Evolutionary conservation across 2,329 filamentous ascomycete species (phyloP).

Genomic region (Bisporella sp.): DNA sequence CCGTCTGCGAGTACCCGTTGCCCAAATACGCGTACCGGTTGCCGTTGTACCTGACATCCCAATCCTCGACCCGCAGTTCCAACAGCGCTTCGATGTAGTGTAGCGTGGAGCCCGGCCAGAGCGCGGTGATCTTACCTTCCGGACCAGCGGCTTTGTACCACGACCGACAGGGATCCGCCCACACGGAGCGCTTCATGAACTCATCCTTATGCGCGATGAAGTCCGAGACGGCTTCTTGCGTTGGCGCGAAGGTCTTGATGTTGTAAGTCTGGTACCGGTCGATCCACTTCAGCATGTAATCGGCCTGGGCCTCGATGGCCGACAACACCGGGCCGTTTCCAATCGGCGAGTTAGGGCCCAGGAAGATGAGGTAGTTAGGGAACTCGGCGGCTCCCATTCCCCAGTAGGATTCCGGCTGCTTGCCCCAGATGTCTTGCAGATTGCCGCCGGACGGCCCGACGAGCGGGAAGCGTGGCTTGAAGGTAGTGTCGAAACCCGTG

Average conservation of each 20-base stretch:
- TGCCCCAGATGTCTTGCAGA: not conserved
- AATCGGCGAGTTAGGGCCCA: slow-evolving; percentile 35
- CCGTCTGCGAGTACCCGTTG: slow-evolving; percentile 37
- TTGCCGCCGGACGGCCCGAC: not conserved
- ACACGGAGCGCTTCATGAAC: slow-evolving; percentile 40
- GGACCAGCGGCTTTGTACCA: slow-evolving; percentile 32
- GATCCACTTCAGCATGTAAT: slow-evolving; percentile 43
- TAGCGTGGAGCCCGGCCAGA: slow-evolving; percentile 38
- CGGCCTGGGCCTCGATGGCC: slow-evolving; percentile 39
- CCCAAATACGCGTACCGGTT: slow-evolving; percentile 45
- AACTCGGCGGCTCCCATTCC: not conserved
- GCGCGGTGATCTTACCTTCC: slow-evolving; percentile 25
- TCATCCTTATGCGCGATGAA: slow-evolving; percentile 40
- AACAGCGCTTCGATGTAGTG: slow-evolving; percentile 43
- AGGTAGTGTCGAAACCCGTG: not conserved
- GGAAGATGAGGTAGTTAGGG: slow-evolving; percentile 19
- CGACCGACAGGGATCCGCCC: slow-evolving; percentile 35
- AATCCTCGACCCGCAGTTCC: slow-evolving; percentile 45
- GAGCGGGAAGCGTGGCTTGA: not conserved
- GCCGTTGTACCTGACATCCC: slow-evolving; percentile 33
- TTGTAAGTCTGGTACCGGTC: slow-evolving; percentile 42
- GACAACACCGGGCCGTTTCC: slow-evolving; percentile 35
- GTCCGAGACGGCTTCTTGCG: slow-evolving; percentile 39
- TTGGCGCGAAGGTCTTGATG: slow-evolving; percentile 37
- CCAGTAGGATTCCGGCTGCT: not conserved